Percentiles rank a stretch among this genome's conserved stretches.
Conservation (phyloP, 1,139 yeast species). For the Scheffersomyces cryptocercus region DNA sequence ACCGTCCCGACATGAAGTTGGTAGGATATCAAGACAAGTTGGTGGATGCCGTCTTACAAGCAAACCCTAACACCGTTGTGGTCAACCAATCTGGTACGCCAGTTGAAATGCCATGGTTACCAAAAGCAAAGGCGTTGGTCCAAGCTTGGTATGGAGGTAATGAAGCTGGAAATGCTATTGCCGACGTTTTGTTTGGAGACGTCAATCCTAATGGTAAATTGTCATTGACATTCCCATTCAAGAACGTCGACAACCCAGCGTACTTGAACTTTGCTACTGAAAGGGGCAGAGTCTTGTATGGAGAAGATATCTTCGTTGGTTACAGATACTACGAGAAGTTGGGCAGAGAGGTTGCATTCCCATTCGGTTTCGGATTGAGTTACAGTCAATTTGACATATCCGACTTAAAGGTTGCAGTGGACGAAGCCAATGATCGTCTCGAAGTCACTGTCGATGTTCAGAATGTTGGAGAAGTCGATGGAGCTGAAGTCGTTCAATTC, state of each 20-base stretch:
- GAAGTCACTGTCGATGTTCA: constrained; percentile 35
- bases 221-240: constrained; percentile 46
- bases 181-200: constrained; percentile 29
- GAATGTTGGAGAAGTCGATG: constrained; percentile 42
- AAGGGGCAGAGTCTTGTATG: constrained; percentile 25
- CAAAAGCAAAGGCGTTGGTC: constrained; percentile 14
- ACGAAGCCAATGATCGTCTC: constrained; percentile 9
- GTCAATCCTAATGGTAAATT: constrained; percentile 31
- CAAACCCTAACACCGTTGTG: constrained; percentile 16
- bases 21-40: constrained; percentile 17
- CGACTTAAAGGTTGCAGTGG: constrained; percentile 9
- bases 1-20: constrained; percentile 38
- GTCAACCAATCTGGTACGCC: constrained; percentile 22
- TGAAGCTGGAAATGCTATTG: constrained; percentile 27
- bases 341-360: constrained; percentile 19
- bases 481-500: constrained; percentile 50
- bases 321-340: constrained; percentile 8
- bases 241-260: constrained; percentile 44
- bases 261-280: constrained; percentile 32
- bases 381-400: constrained; percentile 20
- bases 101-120: constrained; percentile 18
- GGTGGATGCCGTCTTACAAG: constrained; percentile 13
- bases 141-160: constrained; percentile 24
- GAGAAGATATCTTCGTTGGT: constrained; percentile 29
- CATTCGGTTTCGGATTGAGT: constrained; percentile 28